phyloP scores from a whole-genome alignment of 2,329 filamentous ascomycete genomes.

The Aschersonia sp. region DNA sequence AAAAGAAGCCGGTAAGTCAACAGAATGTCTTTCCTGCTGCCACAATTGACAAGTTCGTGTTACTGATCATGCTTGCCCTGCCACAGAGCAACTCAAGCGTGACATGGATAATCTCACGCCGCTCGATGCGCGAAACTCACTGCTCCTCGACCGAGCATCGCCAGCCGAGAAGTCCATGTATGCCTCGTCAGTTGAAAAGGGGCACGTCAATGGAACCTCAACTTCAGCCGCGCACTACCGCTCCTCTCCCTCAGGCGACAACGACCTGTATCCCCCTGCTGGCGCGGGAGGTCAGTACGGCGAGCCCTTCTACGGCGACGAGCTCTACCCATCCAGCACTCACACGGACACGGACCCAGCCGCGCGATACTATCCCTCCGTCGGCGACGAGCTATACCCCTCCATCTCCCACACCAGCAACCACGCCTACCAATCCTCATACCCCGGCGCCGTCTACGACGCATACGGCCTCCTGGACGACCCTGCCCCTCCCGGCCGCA shows the following conservation, averaged over 20 bases:
- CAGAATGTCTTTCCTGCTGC: background rate
- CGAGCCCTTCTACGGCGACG: too few species aligned
- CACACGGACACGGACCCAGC: slow-evolving; percentile 14
- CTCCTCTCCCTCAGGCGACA: too few species aligned
- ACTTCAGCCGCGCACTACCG: too few species aligned
- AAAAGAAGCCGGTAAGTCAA: slow-evolving; percentile 70
- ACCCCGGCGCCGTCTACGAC: slow-evolving; percentile 18
- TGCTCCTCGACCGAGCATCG: slow-evolving; percentile 50
- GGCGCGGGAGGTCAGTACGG: too few species aligned
- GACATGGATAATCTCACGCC: slow-evolving; percentile 75
- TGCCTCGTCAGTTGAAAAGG: slow-evolving; percentile 25
- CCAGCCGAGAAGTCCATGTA: slow-evolving; percentile 25
- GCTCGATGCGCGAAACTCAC: slow-evolving; percentile 72
- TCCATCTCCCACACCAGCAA: slow-evolving; percentile 12
- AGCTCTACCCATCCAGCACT: too few species aligned
- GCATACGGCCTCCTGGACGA: slow-evolving; percentile 22
- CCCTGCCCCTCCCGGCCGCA: slow-evolving; percentile 24
- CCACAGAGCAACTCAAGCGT: slow-evolving; percentile 56
- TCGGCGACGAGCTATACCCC: slow-evolving; percentile 9
- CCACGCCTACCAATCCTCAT: slow-evolving; percentile 21
- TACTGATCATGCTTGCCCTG: background rate
- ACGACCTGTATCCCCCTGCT: too few species aligned
- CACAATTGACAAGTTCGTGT: background rate
- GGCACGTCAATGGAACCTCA: slow-evolving; percentile 3
- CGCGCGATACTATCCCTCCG: slow-evolving; percentile 15